Conservation (phyloP, 805 yeast genomes). For the Ogataea kodamae region DNA sequence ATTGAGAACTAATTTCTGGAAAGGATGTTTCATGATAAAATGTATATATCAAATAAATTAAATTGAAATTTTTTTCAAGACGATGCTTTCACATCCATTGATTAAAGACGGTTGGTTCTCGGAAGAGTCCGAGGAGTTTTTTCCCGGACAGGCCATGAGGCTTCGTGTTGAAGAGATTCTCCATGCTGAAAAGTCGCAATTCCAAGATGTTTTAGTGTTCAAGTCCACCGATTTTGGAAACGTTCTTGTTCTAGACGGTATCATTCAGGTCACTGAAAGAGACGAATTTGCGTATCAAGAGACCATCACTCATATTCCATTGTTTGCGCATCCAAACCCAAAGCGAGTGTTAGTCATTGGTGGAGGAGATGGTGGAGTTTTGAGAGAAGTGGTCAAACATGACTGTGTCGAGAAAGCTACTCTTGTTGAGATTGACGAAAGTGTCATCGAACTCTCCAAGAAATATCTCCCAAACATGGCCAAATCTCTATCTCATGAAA, state of each 20-base stretch:
- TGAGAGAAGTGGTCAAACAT: slow-evolving; percentile 77
- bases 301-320: slow-evolving; percentile 79
- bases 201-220: slow-evolving; percentile 81
- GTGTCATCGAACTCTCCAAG: slow-evolving; percentile 69
- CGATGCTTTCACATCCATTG: slow-evolving; percentile 42
- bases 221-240: slow-evolving; percentile 76
- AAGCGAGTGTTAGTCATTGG: slow-evolving; percentile 81
- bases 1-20: slow-evolving; percentile 52
- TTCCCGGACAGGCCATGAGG: slow-evolving; percentile 86
- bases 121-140: slow-evolving; percentile 64
- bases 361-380: slow-evolving; percentile 95
- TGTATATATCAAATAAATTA: background rate
- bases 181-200: slow-evolving; percentile 63
- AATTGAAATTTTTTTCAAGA: slow-evolving; percentile 5
- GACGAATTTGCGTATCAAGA: slow-evolving; percentile 96
- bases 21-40: slow-evolving; percentile 59
- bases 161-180: slow-evolving; percentile 61
- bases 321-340: slow-evolving; percentile 75
- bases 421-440: slow-evolving; percentile 85
- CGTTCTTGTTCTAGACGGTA: slow-evolving; percentile 85
- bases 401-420: slow-evolving; percentile 59
- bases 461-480: slow-evolving; percentile 80
- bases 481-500: slow-evolving; percentile 55
- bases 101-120: slow-evolving; percentile 76
- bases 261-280: slow-evolving; percentile 84